A percentile compares a stretch with the other conserved stretches of the same genome.
These are phyloP conservation scores for Chlamydomonas applanata DNA, from an alignment of 139 green algal species.

Conservation along the genomic window DNA sequence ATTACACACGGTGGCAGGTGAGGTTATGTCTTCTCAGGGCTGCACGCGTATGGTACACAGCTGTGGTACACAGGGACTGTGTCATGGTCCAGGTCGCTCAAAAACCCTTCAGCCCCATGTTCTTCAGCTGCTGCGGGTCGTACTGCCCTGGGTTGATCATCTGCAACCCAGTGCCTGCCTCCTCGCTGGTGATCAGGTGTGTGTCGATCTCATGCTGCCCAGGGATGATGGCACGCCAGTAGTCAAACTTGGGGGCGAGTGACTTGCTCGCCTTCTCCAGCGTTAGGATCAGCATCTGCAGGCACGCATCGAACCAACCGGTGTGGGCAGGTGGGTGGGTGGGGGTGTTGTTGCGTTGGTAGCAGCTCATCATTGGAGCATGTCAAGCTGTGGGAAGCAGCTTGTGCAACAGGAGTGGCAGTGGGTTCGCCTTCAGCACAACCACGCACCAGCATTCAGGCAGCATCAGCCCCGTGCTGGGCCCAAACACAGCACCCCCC, in stretches of 20 bases:
- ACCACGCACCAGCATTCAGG: no score
- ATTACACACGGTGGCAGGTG: no score
- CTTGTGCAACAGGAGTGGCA: no score
- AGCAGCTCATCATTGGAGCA: no score
- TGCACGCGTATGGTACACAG: no score
- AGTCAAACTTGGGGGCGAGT: slow-evolving; percentile 52
- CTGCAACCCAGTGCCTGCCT: slow-evolving; percentile 20
- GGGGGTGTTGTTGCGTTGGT: not conserved
- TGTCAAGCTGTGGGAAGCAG: no score
- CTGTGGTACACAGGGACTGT: no score
- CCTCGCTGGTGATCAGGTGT: slow-evolving; percentile 35
- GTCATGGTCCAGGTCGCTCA: no score
- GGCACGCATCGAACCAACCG: not conserved
- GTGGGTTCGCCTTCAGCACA: no score
- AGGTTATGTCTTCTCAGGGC: no score
- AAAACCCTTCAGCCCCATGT: slow-evolving; percentile 36
- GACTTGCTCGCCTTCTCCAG: slow-evolving; percentile 41
- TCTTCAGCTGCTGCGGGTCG: slow-evolving; percentile 36
- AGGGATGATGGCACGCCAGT: slow-evolving; percentile 37
- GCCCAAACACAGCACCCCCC: no score
- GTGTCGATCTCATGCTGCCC: slow-evolving; percentile 50
- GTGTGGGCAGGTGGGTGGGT: not conserved
- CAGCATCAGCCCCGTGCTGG: no score
- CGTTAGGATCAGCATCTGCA: slow-evolving; percentile 37
- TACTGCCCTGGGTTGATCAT: slow-evolving; percentile 38